Conservation (phyloP, 768 basidiomycete genomes). For the Panaeolus papilionaceus region DNA sequence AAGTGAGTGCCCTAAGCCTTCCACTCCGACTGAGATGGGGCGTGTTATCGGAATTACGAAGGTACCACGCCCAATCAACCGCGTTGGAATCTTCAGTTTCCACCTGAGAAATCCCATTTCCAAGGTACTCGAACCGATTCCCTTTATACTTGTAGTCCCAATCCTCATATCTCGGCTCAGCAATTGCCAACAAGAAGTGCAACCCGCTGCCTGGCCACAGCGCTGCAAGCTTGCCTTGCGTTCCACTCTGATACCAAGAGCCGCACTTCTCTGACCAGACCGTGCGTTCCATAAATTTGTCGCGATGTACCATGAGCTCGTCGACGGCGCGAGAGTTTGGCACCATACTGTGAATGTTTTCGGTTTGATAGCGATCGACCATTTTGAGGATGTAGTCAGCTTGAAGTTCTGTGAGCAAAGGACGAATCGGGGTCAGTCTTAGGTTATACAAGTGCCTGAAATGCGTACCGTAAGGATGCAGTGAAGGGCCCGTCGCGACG, state of each 20-base stretch:
- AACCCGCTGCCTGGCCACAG: conserved; percentile 43
- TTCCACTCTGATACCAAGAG: conserved; percentile 40
- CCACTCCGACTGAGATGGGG: too few relatives aligned
- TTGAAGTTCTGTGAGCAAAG: conserved; percentile 34
- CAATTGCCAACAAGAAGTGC: conserved; percentile 38
- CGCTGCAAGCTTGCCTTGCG: conserved; percentile 36
- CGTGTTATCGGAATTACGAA: conserved; percentile 30
- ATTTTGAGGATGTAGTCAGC: conserved; percentile 41
- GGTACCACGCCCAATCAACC: conserved; percentile 40
- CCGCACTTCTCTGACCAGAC: conserved; percentile 39
- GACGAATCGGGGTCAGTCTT: too few relatives aligned
- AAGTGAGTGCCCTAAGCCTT: too few relatives aligned
- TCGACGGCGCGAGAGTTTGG: conserved; percentile 40
- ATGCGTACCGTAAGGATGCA: not conserved
- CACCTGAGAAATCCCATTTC: conserved; percentile 40
- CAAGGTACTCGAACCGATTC: conserved; percentile 41
- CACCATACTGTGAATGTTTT: conserved; percentile 42
- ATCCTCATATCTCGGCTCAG: conserved; percentile 40
- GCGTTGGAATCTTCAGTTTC: conserved; percentile 31
- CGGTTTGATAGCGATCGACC: conserved; percentile 40
- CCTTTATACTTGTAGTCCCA: conserved; percentile 41
- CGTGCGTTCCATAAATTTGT: conserved; percentile 40
- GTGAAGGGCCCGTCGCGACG: conserved; percentile 39
- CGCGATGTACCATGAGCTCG: conserved; percentile 38
- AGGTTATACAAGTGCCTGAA: too few relatives aligned